These are phyloP conservation scores for Magnaporthiopsis poae DNA, from an alignment of 2,329 filamentous ascomycete species.

Conservation along the genomic window DNA sequence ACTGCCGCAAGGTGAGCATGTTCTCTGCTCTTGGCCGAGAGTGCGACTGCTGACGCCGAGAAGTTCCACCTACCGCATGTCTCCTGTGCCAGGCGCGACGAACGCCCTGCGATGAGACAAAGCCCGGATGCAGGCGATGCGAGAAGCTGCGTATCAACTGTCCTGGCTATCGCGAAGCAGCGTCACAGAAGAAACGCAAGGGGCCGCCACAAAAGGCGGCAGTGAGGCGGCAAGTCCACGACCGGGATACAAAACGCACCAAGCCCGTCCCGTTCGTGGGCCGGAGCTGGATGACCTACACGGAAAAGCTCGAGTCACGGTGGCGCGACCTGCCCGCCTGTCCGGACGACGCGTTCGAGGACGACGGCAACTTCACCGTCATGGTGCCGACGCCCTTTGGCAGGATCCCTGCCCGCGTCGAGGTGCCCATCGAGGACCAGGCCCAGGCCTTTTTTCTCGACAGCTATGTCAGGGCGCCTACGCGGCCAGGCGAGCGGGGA, in stretches of 20 bases:
- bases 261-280: background rate
- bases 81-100: constrained; percentile 4
- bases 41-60: too few relatives aligned
- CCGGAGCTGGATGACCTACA: background rate
- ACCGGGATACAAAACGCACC: background rate
- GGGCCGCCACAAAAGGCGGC: background rate
- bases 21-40: too few relatives aligned
- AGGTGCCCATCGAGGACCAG: constrained; percentile 4
- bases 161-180: background rate
- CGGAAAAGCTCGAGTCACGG: background rate
- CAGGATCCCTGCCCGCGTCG: background rate
- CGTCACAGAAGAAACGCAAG: background rate
- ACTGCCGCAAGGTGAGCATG: too few relatives aligned
- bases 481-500: background rate
- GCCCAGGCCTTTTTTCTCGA: constrained; percentile 2
- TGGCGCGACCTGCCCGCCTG: background rate
- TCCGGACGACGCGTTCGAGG: background rate
- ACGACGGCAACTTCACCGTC: background rate
- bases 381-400: constrained; percentile 4
- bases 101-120: constrained; percentile 2
- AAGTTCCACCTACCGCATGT: background rate
- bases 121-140: background rate
- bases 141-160: background rate
- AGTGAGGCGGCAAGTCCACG: background rate
- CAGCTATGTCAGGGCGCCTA: background rate